Evolutionary conservation across 1,284 basidiomycete genomes (phyloP), one percentile per base, ranked within the genome.

Genomic region (Trichosporon ovoides): DNA sequence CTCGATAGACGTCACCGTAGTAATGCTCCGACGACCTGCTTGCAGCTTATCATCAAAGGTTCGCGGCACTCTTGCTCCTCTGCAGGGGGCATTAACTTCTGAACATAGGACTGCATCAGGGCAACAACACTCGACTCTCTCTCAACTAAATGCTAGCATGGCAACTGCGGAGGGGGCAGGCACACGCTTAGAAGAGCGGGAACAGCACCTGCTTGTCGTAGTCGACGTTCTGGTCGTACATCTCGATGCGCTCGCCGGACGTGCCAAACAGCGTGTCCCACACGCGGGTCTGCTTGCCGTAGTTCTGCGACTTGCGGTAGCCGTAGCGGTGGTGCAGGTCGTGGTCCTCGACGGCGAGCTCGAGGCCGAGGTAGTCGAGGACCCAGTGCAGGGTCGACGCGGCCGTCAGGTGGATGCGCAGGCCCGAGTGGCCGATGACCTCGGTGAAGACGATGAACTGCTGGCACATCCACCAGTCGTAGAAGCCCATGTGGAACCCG

Each of bases 221-320:
- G 31, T 43, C 53, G 11, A 54, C 33, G 53, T 54, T 54, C 12
- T 18, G 14, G 12, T 54, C 53, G 33, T 54, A 38, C 6, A 14
- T 20, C 13, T 54, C 53, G 38, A 43, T 40, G 53, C 53, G 53
- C 24, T 40, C 20, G 53, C 19, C 24, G 38, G 31, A 18, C 6
- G 53, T 54, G 53, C 53, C 53, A 9, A 54, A 54, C 13, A 54
- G 53, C 13, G 53, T 54, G 53, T 54, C 53, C 53, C 53, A 54
- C 18, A 54, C 40, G 12, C 40, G 38, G 18, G 38, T 35, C 53
- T 54, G 53, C 53, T 54, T 54, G 53, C 53, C 53, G 28, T 54
- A 54, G 38, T 54, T 54, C 31, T 18, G 24, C n/a, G 38, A 46
- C 53, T 54, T 54, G 53, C 53, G 53, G 53, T 54, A 54, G 13